Conservation (phyloP, 805 yeast genomes). For the Candida insectalens region DNA sequence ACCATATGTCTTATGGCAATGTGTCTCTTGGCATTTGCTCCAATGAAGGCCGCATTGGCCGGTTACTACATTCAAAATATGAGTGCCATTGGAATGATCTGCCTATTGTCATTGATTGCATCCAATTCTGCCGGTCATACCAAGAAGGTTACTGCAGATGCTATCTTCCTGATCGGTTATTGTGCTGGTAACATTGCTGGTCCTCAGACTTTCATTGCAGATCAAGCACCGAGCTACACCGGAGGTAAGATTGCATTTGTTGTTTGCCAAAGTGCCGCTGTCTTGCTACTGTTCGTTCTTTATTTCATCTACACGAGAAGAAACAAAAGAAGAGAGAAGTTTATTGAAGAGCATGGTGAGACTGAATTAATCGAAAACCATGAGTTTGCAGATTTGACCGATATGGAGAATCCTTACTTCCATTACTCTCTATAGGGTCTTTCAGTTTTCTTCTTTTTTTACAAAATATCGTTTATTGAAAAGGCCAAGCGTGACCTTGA, state of each 20-base stretch:
- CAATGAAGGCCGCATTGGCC: constrained; percentile 6
- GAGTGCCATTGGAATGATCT: constrained; percentile 19
- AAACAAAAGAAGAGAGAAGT: constrained; percentile 8
- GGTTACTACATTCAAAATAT: constrained; percentile 19
- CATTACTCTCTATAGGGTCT: constrained; percentile 29
- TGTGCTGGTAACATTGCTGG: constrained; percentile 65
- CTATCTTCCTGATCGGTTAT: constrained; percentile 52
- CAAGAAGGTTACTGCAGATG: constrained; percentile 53
- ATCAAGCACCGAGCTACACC: constrained; percentile 47
- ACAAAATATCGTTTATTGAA: no score
- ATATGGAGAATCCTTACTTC: constrained; percentile 42
- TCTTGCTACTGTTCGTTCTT: constrained; percentile 9
- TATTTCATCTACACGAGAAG: constrained; percentile 11
- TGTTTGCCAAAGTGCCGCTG: constrained; percentile 18
- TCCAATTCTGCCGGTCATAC: constrained; percentile 65
- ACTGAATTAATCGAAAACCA: constrained; percentile 7
- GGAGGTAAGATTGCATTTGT: constrained; percentile 41
- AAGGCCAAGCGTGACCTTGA: no score
- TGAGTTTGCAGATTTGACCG: constrained; percentile 26
- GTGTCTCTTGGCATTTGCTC: constrained; percentile 2
- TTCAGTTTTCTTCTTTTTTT: no score
- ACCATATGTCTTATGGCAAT: not conserved
- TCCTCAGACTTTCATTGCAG: constrained; percentile 55
- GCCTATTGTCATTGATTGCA: constrained; percentile 25
- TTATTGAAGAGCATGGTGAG: constrained; percentile 5